phyloP scores from a whole-genome alignment of 441 rosid species.

The Biscutella laevigata region DNA sequence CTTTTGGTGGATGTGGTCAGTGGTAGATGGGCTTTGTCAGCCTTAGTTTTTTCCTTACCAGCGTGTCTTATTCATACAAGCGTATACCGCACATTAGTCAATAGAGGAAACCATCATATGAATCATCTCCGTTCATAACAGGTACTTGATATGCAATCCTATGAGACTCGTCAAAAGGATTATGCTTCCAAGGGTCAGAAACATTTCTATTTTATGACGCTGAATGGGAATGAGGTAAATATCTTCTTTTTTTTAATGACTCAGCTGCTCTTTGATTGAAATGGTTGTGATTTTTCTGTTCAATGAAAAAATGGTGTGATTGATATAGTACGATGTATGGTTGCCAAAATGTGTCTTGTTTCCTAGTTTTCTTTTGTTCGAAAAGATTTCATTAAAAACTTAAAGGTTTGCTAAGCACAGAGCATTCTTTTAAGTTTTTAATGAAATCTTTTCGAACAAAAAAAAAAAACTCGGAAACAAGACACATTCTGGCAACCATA shows the following conservation, averaged over 20 bases:
- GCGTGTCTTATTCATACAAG: constrained; percentile 3
- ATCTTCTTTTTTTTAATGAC: neutral
- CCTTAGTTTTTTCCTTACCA: neutral
- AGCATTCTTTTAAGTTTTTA: too few species aligned
- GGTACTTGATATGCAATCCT: constrained; percentile 92
- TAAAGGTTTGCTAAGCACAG: too few species aligned
- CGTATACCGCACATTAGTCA: neutral
- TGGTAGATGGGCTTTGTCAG: constrained; percentile 1
- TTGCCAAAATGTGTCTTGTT: neutral
- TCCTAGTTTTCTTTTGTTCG: too few species aligned
- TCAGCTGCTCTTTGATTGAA: constrained; percentile 4
- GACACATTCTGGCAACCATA: too few species aligned
- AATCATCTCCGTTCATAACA: constrained; percentile 23
- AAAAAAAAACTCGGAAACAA: too few species aligned
- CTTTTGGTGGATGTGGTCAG: constrained; percentile 11
- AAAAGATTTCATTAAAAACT: too few species aligned
- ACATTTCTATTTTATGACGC: constrained; percentile 99
- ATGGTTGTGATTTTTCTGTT: neutral
- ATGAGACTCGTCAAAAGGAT: constrained; percentile 74
- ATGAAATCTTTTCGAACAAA: too few species aligned
- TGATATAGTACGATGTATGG: neutral
- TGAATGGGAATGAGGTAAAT: constrained; percentile 91
- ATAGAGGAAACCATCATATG: too few species aligned
- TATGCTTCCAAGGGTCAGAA: constrained; percentile 89
- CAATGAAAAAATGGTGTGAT: neutral